Conservation (phyloP, 2,329 filamentous ascomycete genomes). For the Penicillium sp. region DNA sequence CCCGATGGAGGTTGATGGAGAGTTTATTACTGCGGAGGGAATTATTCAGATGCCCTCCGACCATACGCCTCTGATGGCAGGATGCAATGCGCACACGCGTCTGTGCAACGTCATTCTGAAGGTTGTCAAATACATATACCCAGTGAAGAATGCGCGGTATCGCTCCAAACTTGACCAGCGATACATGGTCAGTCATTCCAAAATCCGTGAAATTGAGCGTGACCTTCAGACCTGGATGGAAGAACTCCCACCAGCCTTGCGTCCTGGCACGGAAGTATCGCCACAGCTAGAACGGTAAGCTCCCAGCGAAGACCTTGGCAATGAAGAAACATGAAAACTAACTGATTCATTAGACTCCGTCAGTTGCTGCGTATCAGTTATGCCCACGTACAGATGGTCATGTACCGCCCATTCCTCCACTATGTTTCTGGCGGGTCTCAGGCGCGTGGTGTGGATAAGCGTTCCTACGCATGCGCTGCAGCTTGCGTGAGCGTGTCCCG, state of each 20-base stretch:
- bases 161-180: slow-evolving; percentile 50
- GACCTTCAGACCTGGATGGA: slow-evolving; percentile 64
- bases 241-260: slow-evolving; percentile 69
- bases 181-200: slow-evolving; percentile 63
- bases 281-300: slow-evolving; percentile 72
- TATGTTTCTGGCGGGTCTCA: slow-evolving; percentile 56
- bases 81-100: slow-evolving; percentile 59
- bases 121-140: slow-evolving; percentile 63
- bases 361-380: slow-evolving; percentile 63
- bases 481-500: slow-evolving; percentile 65
- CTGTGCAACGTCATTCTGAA: slow-evolving; percentile 59
- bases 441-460: slow-evolving; percentile 55
- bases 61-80: slow-evolving; percentile 56
- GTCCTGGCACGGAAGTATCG: slow-evolving; percentile 73
- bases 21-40: slow-evolving; percentile 47
- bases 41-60: slow-evolving; percentile 55
- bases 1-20: slow-evolving; percentile 46
- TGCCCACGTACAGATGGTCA: slow-evolving; percentile 62
- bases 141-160: slow-evolving; percentile 52
- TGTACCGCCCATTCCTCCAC: slow-evolving; percentile 65
- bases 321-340: slow-evolving; percentile 1
- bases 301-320: not conserved
- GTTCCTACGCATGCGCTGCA: slow-evolving; percentile 64
- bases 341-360: slow-evolving; percentile 38
- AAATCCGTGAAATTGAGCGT: slow-evolving; percentile 63